Evolutionary conservation across 108 stramenopile species (phyloP).

Genomic region (Licmophora abbreviata): DNA sequence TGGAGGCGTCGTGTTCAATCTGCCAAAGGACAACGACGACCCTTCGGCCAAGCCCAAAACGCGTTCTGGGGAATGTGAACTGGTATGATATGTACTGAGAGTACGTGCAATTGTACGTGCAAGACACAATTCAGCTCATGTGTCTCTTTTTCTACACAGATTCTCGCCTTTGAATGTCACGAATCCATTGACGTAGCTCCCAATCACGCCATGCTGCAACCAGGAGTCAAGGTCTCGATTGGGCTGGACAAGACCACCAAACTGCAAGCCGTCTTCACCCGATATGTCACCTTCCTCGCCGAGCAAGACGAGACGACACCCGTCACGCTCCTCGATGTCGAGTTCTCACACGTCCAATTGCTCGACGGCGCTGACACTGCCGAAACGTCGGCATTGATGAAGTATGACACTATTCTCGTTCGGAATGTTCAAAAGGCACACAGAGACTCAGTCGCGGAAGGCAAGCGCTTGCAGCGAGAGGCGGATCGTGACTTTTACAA

Average conservation of each 20-base stretch:
- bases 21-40: too few relatives aligned
- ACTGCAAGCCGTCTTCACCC: conserved; percentile 47
- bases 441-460: conserved; percentile 24
- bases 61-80: too few relatives aligned
- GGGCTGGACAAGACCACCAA: conserved; percentile 67
- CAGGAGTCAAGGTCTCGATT: conserved; percentile 53
- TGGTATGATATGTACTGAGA: too few relatives aligned
- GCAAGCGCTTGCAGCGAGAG: conserved; percentile 44
- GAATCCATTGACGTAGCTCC: conserved; percentile 35
- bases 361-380: conserved; percentile 49
- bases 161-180: conserved; percentile 39
- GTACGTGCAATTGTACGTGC: too few relatives aligned
- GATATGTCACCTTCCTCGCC: conserved; percentile 62
- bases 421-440: conserved; percentile 31
- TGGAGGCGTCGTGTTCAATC: too few relatives aligned
- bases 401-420: conserved; percentile 68
- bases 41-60: too few relatives aligned
- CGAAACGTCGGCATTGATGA: conserved; percentile 75
- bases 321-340: conserved; percentile 32
- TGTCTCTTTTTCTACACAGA: conserved; percentile 10
- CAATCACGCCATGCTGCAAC: conserved; percentile 50
- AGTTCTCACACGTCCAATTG: conserved; percentile 59
- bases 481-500: conserved; percentile 59
- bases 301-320: conserved; percentile 10
- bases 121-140: too few relatives aligned